phyloP scores from a whole-genome alignment of 2,329 filamentous ascomycete genomes.

The Chaetomium sp. region DNA sequence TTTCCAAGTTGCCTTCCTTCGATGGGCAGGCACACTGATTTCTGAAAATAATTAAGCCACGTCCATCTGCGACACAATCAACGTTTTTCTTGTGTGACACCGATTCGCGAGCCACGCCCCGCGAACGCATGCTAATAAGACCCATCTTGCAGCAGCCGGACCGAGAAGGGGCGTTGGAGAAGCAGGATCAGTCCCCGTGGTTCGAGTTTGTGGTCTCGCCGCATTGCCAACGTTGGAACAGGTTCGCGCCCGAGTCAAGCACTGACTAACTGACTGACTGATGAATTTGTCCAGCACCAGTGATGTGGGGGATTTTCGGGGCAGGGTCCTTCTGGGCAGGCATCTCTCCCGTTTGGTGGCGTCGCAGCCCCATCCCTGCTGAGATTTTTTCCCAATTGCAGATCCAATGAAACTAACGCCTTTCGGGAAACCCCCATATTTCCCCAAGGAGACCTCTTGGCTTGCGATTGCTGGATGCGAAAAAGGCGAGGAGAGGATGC shows the following conservation, averaged over 20 bases:
- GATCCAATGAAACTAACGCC: slow-evolving; percentile 3
- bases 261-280: background rate
- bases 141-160: no score
- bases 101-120: no score
- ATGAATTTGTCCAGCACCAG: background rate
- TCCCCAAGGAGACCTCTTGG: background rate
- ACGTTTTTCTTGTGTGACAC: no score
- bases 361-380: background rate
- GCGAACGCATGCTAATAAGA: no score
- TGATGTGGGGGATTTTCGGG: slow-evolving; percentile 14
- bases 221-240: no score
- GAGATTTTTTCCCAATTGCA: background rate
- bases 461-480: background rate
- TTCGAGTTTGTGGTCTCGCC: no score
- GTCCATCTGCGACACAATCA: no score
- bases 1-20: background rate
- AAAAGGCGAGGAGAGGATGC: background rate
- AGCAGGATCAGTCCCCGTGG: no score
- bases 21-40: no score
- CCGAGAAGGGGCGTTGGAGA: no score
- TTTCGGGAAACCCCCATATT: background rate
- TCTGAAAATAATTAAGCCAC: no score
- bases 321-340: slow-evolving; percentile 10
- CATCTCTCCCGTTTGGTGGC: slow-evolving; percentile 10
- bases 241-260: slow-evolving; percentile 19